These are phyloP conservation scores for Coemansia sp. DNA, from an alignment of 192 early-diverging fungal species.

Conservation along the genomic window DNA sequence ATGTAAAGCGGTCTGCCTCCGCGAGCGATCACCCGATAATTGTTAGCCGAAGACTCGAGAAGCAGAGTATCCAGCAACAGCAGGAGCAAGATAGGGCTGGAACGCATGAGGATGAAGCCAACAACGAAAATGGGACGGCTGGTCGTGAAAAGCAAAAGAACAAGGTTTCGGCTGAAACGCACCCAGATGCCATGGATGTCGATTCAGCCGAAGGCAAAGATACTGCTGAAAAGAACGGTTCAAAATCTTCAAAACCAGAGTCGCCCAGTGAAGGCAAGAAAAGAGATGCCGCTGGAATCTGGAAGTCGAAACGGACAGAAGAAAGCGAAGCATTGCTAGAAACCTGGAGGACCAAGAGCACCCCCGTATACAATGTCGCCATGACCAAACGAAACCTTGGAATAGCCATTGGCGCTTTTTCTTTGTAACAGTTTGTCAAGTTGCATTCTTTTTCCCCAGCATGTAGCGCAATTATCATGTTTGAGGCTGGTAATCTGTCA, in stretches of 20 bases:
- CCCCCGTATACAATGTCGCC: slow-evolving; percentile 82
- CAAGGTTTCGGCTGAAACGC: neutral
- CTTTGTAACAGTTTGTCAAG: slow-evolving; percentile 3
- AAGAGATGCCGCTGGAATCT: slow-evolving; percentile 51
- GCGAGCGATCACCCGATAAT: slow-evolving; percentile 45
- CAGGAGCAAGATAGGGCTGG: slow-evolving; percentile 4
- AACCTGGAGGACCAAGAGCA: slow-evolving; percentile 87
- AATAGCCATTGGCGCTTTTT: slow-evolving; percentile 81
- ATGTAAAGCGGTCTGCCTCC: slow-evolving; percentile 66
- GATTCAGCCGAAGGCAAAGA: slow-evolving; percentile 12
- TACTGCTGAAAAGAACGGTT: slow-evolving; percentile 9
- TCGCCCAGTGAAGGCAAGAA: slow-evolving; percentile 31
- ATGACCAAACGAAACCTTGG: slow-evolving; percentile 88
- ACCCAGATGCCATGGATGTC: slow-evolving; percentile 32
- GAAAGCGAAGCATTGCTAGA: slow-evolving; percentile 65
- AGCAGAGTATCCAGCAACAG: slow-evolving; percentile 1
- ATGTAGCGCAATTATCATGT: slow-evolving; percentile 1
- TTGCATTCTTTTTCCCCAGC: neutral
- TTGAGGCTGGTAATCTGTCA: too few relatives aligned
- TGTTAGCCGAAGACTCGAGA: slow-evolving; percentile 25
- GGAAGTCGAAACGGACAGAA: slow-evolving; percentile 42
- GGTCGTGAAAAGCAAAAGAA: neutral
- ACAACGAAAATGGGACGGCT: neutral
- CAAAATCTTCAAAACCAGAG: neutral
- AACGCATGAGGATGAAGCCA: neutral